Base-by-base conservation (phyloP, 1,139 yeast species). In the Sugiyamaella sp. region DNA sequence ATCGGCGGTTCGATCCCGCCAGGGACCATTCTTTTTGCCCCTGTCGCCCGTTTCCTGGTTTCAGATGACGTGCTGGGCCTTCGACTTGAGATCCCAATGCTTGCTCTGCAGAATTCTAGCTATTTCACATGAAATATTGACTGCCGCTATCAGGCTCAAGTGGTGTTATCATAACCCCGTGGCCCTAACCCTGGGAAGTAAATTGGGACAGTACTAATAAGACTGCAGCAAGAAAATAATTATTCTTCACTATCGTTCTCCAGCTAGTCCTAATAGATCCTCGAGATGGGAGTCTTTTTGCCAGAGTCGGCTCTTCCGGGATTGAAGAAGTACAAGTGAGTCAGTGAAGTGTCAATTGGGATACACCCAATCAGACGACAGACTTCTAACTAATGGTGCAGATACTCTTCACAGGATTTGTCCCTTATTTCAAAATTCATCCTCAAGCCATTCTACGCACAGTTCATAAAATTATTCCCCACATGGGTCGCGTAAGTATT, bases 391-490 rank as follows among this genome's bases (percentile, higher is more conserved):
- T 16, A 25, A 50, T 24, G 2, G 2, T 39, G 35, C 42, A 64
- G 75, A 51, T 82, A 84, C 63, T 81, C 81, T 53, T 81, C 95
- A 38, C 95, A 86, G 65, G 98, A 91, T 68, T 85, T 85, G 60
- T 89, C 97, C 0, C 70, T 87, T 51, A 75, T 86, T 22, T 87
- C 97, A 20, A 84, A 83, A 67, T 82, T 83, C 65, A 70, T 90
- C 10, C 74, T 91, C 61, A 89, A 86, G 66, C 88, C 85, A 56
- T 91, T 91, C 76, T 81, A 84, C 78, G 72, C 77, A 54, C 72
- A 76, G 60, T 86, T 89, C 68, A 93, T 86, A 24, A 70, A 75
- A 51, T 74, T 89, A 41, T 89, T 90, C 72, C 98, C 98, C 2
- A 59, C 77, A 59, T 85, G 85, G 79, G 81, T 89, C 86, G 97